Percentiles rank a stretch among this genome's conserved stretches.
These are phyloP conservation scores for Plasmodium adleri DNA, from an alignment of 169 alveolate species.

Conservation along the genomic window DNA sequence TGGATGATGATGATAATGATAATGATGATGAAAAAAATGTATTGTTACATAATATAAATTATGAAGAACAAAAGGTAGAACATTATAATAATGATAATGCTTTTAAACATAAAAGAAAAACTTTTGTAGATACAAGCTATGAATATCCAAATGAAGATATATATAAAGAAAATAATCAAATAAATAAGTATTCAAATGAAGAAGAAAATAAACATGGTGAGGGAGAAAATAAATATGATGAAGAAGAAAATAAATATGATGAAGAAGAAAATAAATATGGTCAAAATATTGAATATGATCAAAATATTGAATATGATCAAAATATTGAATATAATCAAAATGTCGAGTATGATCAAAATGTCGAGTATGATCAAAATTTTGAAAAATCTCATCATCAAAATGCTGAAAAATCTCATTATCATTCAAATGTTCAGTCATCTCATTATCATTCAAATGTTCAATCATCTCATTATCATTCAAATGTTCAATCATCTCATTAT, in stretches of 20 bases:
- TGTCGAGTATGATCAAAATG: neutral
- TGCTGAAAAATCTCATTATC: too few relatives aligned
- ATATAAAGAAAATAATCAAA: too few relatives aligned
- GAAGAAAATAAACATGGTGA: neutral
- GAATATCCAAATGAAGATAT: too few relatives aligned
- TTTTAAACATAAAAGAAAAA: too few relatives aligned
- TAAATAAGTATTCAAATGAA: too few relatives aligned
- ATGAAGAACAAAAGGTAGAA: neutral
- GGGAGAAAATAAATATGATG: neutral
- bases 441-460: too few relatives aligned
- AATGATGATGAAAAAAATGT: neutral
- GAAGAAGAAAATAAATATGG: neutral
- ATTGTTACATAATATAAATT: neutral
- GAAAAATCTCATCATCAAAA: too few relatives aligned
- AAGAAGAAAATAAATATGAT: neutral
- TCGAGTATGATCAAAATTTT: too few relatives aligned
- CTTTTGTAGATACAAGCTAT: too few relatives aligned
- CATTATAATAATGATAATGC: neutral
- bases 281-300: neutral
- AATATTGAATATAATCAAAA: neutral
- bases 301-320: neutral
- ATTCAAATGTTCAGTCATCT: too few relatives aligned
- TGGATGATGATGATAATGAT: neutral
- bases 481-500: neutral
- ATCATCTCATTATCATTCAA: neutral